Evolutionary conservation across 176 grass and related monocot species (phyloP).

Genomic region (Pharus latifolius): DNA sequence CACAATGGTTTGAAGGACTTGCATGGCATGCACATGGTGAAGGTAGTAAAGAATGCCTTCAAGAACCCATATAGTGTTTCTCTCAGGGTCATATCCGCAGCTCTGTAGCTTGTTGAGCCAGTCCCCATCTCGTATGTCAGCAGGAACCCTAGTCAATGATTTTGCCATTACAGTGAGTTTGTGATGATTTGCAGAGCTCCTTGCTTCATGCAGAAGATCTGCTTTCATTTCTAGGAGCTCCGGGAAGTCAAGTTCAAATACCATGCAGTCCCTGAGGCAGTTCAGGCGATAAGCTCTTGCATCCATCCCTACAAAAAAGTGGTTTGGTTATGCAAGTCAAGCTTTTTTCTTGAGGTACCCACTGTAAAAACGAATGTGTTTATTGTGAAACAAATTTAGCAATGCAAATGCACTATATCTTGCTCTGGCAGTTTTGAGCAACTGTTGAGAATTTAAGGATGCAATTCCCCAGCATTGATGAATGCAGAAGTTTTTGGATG

Average conservation of each 20-base stretch:
- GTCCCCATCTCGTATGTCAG: conserved; percentile 50
- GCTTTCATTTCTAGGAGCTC: conserved; percentile 70
- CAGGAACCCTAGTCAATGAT: conserved; percentile 49
- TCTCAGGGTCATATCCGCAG: conserved; percentile 59
- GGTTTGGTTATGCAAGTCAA: background rate
- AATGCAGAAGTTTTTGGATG: background rate
- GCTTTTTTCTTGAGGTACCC: background rate
- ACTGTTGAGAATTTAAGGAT: background rate
- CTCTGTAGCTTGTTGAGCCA: conserved; percentile 70
- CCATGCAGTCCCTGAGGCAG: conserved; percentile 61
- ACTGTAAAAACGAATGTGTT: background rate
- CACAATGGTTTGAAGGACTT: conserved; percentile 63
- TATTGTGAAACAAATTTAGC: background rate
- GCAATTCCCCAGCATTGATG: background rate
- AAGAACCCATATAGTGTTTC: conserved; percentile 81
- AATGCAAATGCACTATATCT: background rate
- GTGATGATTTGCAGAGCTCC: conserved; percentile 26
- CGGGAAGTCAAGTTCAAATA: conserved; percentile 88
- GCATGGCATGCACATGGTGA: conserved; percentile 52
- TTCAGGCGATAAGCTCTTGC: conserved; percentile 73
- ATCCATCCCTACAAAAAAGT: conserved; percentile 65
- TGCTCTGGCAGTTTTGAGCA: background rate
- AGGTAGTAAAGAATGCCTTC: conserved; percentile 98
- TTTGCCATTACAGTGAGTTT: conserved; percentile 41
- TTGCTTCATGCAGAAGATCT: conserved; percentile 61